Base-by-base conservation (phyloP, 768 basidiomycete genomes). In the Serendipita sp. region DNA sequence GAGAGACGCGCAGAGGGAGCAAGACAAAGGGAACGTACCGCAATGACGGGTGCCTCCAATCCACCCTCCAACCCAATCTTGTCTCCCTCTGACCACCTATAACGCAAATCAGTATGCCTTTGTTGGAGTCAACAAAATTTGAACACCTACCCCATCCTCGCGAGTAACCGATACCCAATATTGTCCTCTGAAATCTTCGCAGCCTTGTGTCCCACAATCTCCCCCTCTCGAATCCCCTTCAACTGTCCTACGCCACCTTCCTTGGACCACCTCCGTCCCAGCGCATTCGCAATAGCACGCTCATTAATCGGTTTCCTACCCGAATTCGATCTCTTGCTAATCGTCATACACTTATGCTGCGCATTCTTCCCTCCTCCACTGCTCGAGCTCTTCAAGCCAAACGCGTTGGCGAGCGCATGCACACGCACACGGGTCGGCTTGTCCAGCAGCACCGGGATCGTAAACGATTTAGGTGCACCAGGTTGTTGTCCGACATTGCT, bases 151-250 rank as follows among this genome's bases (percentile, higher is more conserved):
- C 94, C 94, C 94, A 97, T 96, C 64, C 80, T 76, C 16, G 85
- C 82, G 65, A 97, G 71, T 82, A 98, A 81, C 74, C 74, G 81
- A 75, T 95, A 96, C 0, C 95, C 95, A 58, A 93, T 69, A 67
- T 97, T 97, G 1, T 81, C 75, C 65, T 80, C 76, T 14, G 81
- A 84, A 61, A 97, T 86, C 74, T 85, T 90, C 14, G 90, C 90
- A 53, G 84, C 84, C 79, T 87, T 69, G n/a, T 58, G 53, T 58
- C 53, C 53, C 22, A 58, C 31, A 3, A 58, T 33, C 60, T 60
- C 42, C 60, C 63, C 31, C 61, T 62, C 63, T 51, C 58, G 17
- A 38, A 58, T 44, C 31, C 56, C 61, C 41, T 61, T 61, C 64
- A 65, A 56, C 7, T 24, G 22, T 22, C 34, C 34, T 7, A 5